Base-by-base conservation (phyloP, 495 filamentous ascomycete species). In the Aspergillus diversus region DNA sequence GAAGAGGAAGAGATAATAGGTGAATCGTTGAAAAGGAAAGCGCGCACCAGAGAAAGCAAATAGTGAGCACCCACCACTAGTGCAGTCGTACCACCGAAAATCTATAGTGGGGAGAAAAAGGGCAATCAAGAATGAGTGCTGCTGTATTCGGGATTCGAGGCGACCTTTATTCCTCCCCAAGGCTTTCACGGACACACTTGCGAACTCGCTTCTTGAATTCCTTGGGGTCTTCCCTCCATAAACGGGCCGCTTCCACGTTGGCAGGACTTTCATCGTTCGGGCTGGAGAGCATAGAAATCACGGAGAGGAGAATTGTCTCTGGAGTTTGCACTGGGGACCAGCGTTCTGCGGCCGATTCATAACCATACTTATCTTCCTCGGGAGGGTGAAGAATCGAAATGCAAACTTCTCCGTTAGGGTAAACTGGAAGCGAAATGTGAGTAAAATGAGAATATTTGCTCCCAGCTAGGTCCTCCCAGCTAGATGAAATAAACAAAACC, bases 261-360 rank as follows among this genome's bases (percentile, higher is more conserved):
- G 95, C 95, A 1, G 96, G 92, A 67, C 90, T 93, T 84, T 98
- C 95, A 65, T 95, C 91, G 71, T 98, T 99, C 33, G 96, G 95
- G 66, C 89, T 90, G 54, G 89, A 89, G 49, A 99, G 89, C 85
- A 99, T 89, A 65, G 90, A 94, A 70, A 99, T 96, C 13, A 97
- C 92, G 59, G 90, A 93, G 8, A 99, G 73, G 13, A 99, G 80
- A 58, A 99, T 98, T 4, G 92, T 94, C 78, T 98, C 96, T 50
- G 96, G 96, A 2, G 91, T 94, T 75, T 98, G 95, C 1, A 98
- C 95, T n/a, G 95, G 95, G 27, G 86, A 91, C 95, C 95, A 99
- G 51, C 95, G 86, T 81, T 99, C 95, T 34, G 87, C 81, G n/a
- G 92, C 92, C 12, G 84, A 83, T 74, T 98, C 96, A 75, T 99